Base-by-base conservation (phyloP, 305 asterid species). In the Ajuga reptans region DNA sequence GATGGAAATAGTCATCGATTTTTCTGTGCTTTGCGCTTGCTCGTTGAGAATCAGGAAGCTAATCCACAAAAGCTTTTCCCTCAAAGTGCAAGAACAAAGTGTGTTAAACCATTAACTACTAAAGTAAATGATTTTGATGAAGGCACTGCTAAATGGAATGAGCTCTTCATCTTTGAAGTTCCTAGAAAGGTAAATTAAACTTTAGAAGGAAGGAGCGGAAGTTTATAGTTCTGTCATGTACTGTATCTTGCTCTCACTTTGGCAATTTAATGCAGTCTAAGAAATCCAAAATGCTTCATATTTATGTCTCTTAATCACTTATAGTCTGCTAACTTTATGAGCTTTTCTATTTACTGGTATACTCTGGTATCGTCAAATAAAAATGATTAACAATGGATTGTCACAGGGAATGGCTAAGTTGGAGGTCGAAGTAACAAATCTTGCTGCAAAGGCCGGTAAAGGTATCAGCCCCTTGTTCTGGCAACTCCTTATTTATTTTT, bases 341-440 rank as follows among this genome's bases (percentile, higher is more conserved):
- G 41, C 27, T 68, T 66, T 29, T 37, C 45, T 12, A 5, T 39
- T 49, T 43, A n/a, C 46, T 54, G 46, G 21, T 53, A 9, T 67
- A 43, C 17, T 18, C 51, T 41, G 9, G 33, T 55, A 41, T n/a
- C 34, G 14, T 47, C 71, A 68, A 57, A 51, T 45, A 42, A 62
- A 39, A 51, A 50, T 17, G 36, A 21, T 24, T 43, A 12, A 47
- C 53, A n/a, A n/a, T n/a, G n/a, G 46, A 62, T 80, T 75, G 72
- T 77, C 76, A 52, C 71, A 94, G 99, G 99, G 97, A 64, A 74
- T 69, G 54, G 96, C 99, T 69, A 94, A 80, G 85, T 75, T 94
- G 93, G 99, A 94, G 87, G 96, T 89, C 84, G 99, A 94, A 80
- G 98, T 94, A 71, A 94, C 99, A 65, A 94, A 94, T 78, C 99